These are phyloP conservation scores for Streptanthus diversifolius DNA, from an alignment of 345 rosid genomes.

Conservation along the genomic window DNA sequence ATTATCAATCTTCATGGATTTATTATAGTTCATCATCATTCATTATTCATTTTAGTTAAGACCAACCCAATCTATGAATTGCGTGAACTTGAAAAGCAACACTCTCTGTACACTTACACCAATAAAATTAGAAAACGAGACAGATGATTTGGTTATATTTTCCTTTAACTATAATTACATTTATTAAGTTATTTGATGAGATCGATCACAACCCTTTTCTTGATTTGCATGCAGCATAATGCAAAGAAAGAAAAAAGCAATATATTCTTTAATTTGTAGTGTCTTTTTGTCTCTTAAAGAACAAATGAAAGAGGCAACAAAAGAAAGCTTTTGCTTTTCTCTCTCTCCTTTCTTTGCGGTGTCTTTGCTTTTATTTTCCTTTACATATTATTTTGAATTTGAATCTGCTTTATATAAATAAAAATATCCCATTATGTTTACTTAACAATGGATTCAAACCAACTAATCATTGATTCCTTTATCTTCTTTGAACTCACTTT, in stretches of 20 bases:
- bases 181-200: not conserved
- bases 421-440: slow-evolving; percentile 27
- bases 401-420: slow-evolving; percentile 9
- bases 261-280: slow-evolving; percentile 24
- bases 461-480: slow-evolving; percentile 32
- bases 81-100: slow-evolving; percentile 12
- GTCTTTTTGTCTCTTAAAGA: slow-evolving; percentile 37
- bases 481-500: slow-evolving; percentile 3
- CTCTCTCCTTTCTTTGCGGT: slow-evolving; percentile 30
- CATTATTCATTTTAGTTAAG: slow-evolving; percentile 28
- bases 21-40: slow-evolving; percentile 19
- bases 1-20: slow-evolving; percentile 29
- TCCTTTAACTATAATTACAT: not conserved
- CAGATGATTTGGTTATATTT: not conserved
- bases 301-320: slow-evolving; percentile 25
- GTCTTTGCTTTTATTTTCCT: slow-evolving; percentile 26
- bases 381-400: slow-evolving; percentile 23
- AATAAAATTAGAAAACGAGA: not conserved
- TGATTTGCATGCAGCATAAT: slow-evolving; percentile 29
- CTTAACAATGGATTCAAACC: slow-evolving; percentile 34
- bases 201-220: slow-evolving; percentile 22
- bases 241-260: slow-evolving; percentile 29
- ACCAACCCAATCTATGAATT: slow-evolving; percentile 26
- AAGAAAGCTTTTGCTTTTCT: slow-evolving; percentile 35
- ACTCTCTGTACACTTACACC: not conserved